A percentile compares a stretch with the other conserved stretches of the same genome.
Conservation (phyloP, 371 early-diverging fungal species). For the Rhizomucor miehei region DNA sequence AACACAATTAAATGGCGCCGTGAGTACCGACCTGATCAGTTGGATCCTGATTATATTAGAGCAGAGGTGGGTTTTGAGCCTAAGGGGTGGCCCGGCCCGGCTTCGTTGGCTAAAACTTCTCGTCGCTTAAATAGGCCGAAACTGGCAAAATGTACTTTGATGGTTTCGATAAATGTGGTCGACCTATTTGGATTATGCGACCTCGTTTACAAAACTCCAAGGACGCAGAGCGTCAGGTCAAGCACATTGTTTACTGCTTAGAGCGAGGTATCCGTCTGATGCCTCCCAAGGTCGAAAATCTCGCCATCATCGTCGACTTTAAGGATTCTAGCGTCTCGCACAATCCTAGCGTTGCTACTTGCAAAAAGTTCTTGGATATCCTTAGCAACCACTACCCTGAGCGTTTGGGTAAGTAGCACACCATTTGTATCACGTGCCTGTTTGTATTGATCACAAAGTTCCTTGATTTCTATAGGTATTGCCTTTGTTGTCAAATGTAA, state of each 20-base stretch:
- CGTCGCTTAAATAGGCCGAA: conserved; percentile 39
- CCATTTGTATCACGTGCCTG: conserved; percentile 27
- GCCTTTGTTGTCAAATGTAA: conserved; percentile 49
- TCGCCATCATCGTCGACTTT: conserved; percentile 81
- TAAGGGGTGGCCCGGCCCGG: background rate
- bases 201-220: conserved; percentile 80
- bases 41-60: conserved; percentile 70
- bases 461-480: conserved; percentile 8
- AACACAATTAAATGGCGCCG: conserved; percentile 77
- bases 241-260: conserved; percentile 74
- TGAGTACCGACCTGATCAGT: conserved; percentile 67
- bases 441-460: conserved; percentile 16
- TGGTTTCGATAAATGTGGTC: conserved; percentile 72
- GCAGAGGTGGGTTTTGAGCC: conserved; percentile 52
- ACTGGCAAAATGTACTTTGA: conserved; percentile 82
- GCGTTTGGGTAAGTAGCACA: conserved; percentile 51
- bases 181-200: conserved; percentile 72
- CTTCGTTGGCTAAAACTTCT: background rate
- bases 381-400: conserved; percentile 89
- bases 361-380: conserved; percentile 75
- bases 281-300: conserved; percentile 69
- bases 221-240: conserved; percentile 72
- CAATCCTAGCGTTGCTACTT: conserved; percentile 68
- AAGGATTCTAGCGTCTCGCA: conserved; percentile 66
- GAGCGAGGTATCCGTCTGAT: conserved; percentile 79